phyloP scores from a whole-genome alignment of 2,329 filamentous ascomycete genomes.

The Penicillium corylophilum region DNA sequence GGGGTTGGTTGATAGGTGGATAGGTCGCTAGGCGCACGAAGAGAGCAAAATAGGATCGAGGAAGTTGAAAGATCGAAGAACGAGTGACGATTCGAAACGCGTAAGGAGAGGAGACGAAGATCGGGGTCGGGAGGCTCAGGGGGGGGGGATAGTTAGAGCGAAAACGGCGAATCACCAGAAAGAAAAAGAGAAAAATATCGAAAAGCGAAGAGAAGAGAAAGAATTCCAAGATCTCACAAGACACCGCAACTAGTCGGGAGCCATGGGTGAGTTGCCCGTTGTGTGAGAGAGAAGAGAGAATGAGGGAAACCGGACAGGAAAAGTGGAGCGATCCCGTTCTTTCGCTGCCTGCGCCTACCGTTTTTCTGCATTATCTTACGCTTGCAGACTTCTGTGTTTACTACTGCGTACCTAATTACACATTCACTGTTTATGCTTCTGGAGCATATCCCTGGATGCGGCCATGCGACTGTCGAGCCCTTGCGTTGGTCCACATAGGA shows the following conservation, averaged over 20 bases:
- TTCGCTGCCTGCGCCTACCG: background rate
- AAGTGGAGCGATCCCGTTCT: background rate
- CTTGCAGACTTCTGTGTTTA: background rate
- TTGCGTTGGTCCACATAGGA: background rate
- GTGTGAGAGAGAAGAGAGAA: constrained; percentile 25
- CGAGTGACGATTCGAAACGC: constrained; percentile 15
- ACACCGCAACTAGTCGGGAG: constrained; percentile 26
- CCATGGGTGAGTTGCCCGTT: constrained; percentile 24
- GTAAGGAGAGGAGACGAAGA: constrained; percentile 8
- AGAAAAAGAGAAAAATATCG: constrained; percentile 3
- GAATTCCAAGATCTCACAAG: constrained; percentile 7
- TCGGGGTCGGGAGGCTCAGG: constrained; percentile 14
- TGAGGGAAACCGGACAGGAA: constrained; percentile 9
- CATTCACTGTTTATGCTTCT: background rate
- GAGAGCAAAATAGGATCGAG: background rate
- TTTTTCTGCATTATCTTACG: background rate
- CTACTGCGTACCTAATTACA: background rate
- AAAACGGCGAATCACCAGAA: constrained; percentile 8
- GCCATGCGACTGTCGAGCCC: background rate
- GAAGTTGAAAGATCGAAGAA: constrained; percentile 6
- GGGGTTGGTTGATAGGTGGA: background rate
- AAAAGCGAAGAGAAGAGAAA: constrained; percentile 12
- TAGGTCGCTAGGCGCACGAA: background rate
- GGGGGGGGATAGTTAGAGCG: constrained; percentile 2
- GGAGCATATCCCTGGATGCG: background rate